A percentile compares a stretch with the other conserved stretches of the same genome.
phyloP scores from a whole-genome alignment of 257 asterid species.

The Fraxinus americana region DNA sequence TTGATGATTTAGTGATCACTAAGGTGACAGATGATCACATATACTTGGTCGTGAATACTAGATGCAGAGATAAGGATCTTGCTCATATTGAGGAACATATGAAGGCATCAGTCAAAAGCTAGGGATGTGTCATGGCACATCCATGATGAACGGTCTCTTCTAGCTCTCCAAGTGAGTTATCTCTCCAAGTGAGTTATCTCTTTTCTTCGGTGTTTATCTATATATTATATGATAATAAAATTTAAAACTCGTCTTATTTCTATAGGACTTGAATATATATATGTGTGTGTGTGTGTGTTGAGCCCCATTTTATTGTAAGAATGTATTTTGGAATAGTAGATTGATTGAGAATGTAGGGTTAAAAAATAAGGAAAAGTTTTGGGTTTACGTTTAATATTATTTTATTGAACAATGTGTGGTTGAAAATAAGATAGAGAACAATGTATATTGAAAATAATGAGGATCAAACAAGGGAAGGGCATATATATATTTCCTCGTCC shows the following conservation, averaged over 20 bases:
- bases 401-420: no score
- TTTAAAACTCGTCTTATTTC: neutral
- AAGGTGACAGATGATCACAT: conserved; percentile 83
- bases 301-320: no score
- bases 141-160: conserved; percentile 92
- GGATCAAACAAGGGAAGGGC: no score
- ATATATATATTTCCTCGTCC: no score
- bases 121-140: conserved; percentile 98
- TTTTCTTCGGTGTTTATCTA: conserved; percentile 8
- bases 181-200: conserved; percentile 70
- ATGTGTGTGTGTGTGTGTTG: no score
- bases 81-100: conserved; percentile 98
- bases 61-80: conserved; percentile 97
- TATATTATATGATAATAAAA: neutral
- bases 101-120: conserved; percentile 86
- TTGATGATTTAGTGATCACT: conserved; percentile 92
- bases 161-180: no score
- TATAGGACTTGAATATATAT: no score
- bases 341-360: no score
- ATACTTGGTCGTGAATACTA: conserved; percentile 94
- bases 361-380: no score
- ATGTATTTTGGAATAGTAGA: no score
- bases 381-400: no score
- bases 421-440: conserved; percentile 91
- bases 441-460: conserved; percentile 45